Evolutionary conservation across 352 stramenopile species (phyloP).

Genomic region (Hyaloperonospora brassicae): DNA sequence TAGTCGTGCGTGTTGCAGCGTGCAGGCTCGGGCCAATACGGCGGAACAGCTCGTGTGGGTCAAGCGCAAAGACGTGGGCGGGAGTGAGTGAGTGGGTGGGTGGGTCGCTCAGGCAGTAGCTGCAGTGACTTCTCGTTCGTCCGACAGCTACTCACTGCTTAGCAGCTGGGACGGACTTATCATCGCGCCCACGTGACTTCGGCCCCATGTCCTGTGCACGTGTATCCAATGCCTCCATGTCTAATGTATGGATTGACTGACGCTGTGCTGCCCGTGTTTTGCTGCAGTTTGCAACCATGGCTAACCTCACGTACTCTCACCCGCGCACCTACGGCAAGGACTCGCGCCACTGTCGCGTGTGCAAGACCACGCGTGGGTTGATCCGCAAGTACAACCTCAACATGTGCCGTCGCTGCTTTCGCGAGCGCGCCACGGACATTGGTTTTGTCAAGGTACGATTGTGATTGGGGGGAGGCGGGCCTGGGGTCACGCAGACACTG

Average conservation of each 20-base stretch:
- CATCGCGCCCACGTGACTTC: no score
- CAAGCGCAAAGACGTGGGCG: no score
- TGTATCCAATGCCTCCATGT: not conserved
- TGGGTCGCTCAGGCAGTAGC: no score
- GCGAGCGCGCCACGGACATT: conserved; percentile 90
- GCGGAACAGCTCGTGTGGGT: not conserved
- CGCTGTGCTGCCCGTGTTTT: conserved; percentile 13
- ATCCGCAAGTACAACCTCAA: conserved; percentile 95
- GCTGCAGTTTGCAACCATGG: conserved; percentile 67
- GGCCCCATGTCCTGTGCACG: not conserved
- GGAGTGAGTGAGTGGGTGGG: no score
- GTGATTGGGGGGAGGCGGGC: not conserved
- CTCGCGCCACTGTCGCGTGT: conserved; percentile 87
- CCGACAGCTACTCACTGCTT: no score
- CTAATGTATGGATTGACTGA: conserved; percentile 4
- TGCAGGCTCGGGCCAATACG: not conserved
- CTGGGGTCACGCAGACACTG: not conserved
- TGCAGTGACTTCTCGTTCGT: no score
- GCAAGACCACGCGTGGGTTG: conserved; percentile 86
- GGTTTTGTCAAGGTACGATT: conserved; percentile 90
- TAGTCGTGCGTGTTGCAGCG: no score
- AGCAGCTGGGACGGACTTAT: no score
- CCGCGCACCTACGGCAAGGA: conserved; percentile 86
- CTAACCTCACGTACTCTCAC: conserved; percentile 85
- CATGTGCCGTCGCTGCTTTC: conserved; percentile 96